phyloP scores from a whole-genome alignment of 257 asterid genomes.

The Penstemon barbatus region DNA sequence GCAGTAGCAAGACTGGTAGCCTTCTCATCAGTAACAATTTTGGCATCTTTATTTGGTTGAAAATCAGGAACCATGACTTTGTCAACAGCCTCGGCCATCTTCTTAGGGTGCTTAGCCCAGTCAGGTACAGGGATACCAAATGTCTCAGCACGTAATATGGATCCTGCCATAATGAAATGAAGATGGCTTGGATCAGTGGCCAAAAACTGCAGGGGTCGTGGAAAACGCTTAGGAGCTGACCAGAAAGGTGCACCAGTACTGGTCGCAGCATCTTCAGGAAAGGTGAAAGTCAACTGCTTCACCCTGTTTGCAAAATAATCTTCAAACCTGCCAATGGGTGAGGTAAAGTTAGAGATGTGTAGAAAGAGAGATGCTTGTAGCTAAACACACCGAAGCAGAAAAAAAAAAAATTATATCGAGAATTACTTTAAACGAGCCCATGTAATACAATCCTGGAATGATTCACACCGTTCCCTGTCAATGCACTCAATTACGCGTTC shows the following conservation, averaged over 20 bases:
- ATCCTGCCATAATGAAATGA: constrained; percentile 76
- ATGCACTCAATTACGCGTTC: constrained; percentile 85
- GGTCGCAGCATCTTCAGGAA: constrained; percentile 89
- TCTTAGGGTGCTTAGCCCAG: constrained; percentile 76
- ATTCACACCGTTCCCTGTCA: constrained; percentile 67
- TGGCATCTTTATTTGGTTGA: constrained; percentile 65
- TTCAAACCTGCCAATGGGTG: constrained; percentile 61
- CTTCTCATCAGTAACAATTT: constrained; percentile 86
- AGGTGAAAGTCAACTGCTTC: constrained; percentile 80
- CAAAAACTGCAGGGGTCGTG: constrained; percentile 72
- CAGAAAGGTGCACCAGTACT: constrained; percentile 90
- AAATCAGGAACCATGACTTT: constrained; percentile 65
- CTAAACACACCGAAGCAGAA: neutral
- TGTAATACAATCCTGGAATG: constrained; percentile 75
- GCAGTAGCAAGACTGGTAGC: constrained; percentile 77
- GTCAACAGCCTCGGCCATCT: constrained; percentile 68
- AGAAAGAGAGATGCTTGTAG: neutral
- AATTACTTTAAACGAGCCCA: constrained; percentile 86
- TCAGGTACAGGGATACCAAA: constrained; percentile 77
- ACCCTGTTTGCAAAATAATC: constrained; percentile 79
- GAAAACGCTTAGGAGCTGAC: constrained; percentile 95
- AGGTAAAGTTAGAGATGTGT: constrained; percentile 23
- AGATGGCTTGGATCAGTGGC: constrained; percentile 75
- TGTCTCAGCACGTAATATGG: constrained; percentile 81
- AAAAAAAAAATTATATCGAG: constrained; percentile 5